phyloP scores from a whole-genome alignment of 108 stramenopile species.

The Heterococcus sp. region DNA sequence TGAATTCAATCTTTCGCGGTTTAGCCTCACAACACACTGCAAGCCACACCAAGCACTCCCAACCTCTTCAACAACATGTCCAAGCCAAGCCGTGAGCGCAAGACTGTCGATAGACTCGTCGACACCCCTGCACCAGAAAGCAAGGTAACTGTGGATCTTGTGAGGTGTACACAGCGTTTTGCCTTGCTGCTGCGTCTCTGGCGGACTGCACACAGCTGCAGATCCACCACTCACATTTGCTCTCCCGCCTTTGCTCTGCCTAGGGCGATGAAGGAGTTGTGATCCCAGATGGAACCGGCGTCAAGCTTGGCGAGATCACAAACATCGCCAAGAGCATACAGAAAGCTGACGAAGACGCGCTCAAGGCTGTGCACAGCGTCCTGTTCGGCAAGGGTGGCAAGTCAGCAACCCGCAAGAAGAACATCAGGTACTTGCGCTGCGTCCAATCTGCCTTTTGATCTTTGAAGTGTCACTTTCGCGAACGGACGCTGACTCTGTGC shows the following conservation, averaged over 20 bases:
- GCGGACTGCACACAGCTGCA: background rate
- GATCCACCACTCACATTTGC: background rate
- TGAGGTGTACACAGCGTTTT: no score
- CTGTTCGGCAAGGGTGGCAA: conserved; percentile 26
- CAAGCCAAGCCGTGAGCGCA: no score
- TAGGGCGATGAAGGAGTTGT: background rate
- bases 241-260: background rate
- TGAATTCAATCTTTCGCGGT: no score
- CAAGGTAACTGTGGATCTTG: no score
- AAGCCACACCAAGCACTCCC: no score
- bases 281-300: background rate
- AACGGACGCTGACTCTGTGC: no score
- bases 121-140: no score
- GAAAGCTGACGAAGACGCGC: conserved; percentile 27
- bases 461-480: no score
- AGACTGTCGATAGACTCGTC: no score
- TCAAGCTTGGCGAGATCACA: conserved; percentile 28
- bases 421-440: conserved; percentile 10
- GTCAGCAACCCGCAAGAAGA: conserved; percentile 30
- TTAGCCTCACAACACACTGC: no score
- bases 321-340: no score
- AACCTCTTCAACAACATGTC: no score
- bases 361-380: conserved; percentile 27
- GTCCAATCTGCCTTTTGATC: background rate
- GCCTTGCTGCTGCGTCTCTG: background rate